Conservation (phyloP, 2,329 filamentous ascomycete species). For the Diaporthe batatas region DNA sequence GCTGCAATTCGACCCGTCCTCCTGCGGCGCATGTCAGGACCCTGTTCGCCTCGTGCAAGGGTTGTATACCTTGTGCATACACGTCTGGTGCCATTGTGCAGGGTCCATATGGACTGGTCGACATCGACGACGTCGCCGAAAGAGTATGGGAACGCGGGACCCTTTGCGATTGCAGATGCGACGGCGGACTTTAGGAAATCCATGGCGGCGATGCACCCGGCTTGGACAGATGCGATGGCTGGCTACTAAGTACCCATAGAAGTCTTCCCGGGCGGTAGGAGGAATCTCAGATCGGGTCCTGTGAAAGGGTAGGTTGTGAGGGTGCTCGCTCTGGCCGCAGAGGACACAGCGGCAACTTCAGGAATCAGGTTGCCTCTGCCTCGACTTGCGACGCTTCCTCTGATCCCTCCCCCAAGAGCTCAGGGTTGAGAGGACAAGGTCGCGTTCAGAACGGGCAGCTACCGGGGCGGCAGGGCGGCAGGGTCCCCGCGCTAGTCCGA, state of each 20-base stretch:
- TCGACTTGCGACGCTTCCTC: not conserved
- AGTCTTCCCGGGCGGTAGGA: not conserved
- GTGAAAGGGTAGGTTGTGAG: not conserved
- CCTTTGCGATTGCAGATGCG: slow-evolving; percentile 95
- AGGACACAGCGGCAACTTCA: slow-evolving; percentile 13
- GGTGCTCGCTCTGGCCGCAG: not conserved
- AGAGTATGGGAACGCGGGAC: slow-evolving; percentile 90
- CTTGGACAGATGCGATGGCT: slow-evolving; percentile 14
- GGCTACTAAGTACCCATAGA: slow-evolving; percentile 37
- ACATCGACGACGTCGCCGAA: slow-evolving; percentile 95
- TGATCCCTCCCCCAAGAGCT: not conserved
- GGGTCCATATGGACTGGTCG: slow-evolving; percentile 94
- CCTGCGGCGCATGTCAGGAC: slow-evolving; percentile 64
- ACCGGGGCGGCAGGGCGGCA: slow-evolving; percentile 18
- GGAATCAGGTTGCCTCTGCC: not conserved
- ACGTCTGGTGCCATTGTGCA: slow-evolving; percentile 93
- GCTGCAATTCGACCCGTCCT: slow-evolving; percentile 94
- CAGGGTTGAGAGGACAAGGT: slow-evolving; percentile 22
- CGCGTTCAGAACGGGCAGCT: slow-evolving; percentile 16
- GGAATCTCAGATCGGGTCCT: not conserved
- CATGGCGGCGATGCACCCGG: slow-evolving; percentile 67
- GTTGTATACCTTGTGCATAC: slow-evolving; percentile 61
- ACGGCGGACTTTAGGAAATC: slow-evolving; percentile 98
- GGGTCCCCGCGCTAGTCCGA: slow-evolving; percentile 34
- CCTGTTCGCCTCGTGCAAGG: not conserved